Conservation (phyloP, 805 yeast genomes). For the Metschnikowia cubensis region DNA sequence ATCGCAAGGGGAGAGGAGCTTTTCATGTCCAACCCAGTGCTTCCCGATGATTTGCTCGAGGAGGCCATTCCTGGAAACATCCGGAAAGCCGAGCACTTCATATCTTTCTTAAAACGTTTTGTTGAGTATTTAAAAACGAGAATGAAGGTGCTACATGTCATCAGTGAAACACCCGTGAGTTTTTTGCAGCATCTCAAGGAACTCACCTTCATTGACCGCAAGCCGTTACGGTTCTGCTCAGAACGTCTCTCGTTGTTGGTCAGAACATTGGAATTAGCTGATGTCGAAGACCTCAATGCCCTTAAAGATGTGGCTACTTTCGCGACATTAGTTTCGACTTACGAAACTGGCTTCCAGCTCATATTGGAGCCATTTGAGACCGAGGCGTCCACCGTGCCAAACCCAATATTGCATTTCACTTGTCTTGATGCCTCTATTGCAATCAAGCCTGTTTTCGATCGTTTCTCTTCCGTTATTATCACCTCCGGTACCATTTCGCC, state of each 20-base stretch:
- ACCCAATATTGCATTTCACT: slow-evolving; percentile 88
- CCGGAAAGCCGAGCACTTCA: slow-evolving; percentile 94
- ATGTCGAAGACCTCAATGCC: slow-evolving; percentile 89
- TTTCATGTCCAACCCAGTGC: slow-evolving; percentile 82
- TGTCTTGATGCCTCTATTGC: slow-evolving; percentile 98
- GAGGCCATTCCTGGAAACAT: slow-evolving; percentile 98
- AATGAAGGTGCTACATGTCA: slow-evolving; percentile 96
- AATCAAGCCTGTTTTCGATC: slow-evolving; percentile 92
- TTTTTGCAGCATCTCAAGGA: slow-evolving; percentile 91
- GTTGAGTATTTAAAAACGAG: slow-evolving; percentile 93
- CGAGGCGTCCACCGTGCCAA: slow-evolving; percentile 90
- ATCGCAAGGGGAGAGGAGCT: slow-evolving; percentile 55
- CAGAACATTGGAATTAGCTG: slow-evolving; percentile 79
- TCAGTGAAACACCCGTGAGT: slow-evolving; percentile 95
- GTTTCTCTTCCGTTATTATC: slow-evolving; percentile 86
- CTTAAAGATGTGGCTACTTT: slow-evolving; percentile 94
- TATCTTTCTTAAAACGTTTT: slow-evolving; percentile 86
- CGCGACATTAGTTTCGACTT: slow-evolving; percentile 93
- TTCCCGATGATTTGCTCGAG: slow-evolving; percentile 77
- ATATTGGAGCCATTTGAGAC: slow-evolving; percentile 95
- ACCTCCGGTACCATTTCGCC: slow-evolving; percentile 99
- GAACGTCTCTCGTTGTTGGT: slow-evolving; percentile 87
- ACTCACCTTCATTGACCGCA: slow-evolving; percentile 84
- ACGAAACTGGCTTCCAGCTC: slow-evolving; percentile 86
- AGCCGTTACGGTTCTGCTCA: slow-evolving; percentile 88